Base-by-base conservation (phyloP, 169 alveolate species). In the Theileria equi region DNA sequence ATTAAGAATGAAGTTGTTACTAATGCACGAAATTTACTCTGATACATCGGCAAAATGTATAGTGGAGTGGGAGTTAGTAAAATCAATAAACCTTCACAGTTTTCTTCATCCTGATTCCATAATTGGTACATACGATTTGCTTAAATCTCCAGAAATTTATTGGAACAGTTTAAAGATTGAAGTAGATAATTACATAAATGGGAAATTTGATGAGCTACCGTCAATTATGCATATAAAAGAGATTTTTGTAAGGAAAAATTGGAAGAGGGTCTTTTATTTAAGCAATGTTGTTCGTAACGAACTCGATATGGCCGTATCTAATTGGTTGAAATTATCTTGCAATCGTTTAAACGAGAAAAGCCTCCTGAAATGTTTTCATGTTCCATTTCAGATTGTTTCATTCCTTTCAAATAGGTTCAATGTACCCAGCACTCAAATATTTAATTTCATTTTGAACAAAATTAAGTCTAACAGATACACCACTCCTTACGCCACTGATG, bases 101-200 rank as follows among this genome's bases (percentile, higher is more conserved):
- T 35, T 62, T 13, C 41, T 11, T 4, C 57, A 73, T 17, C 47
- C 23, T 8, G 13, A 54, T 3, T 31, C 3, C 16, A 23, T 60
- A 5, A 60, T 44, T 32, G 76, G 53, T 17, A 26, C 38, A 6
- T 73, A 43, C 36, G 70, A 73, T 17, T 13, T 73, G 53, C 35
- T 28, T 25, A 23, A 7, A n/a, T 26, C 25, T 0, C 36, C 11
- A 21, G 65, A 61, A 23, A 26, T 17, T 0, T 73, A 31, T 29
- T 73, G 83, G 83, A 29, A 62, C 21, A 59, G 61, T 6, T 45
- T 73, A 1, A 66, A 62, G 44, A 8, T 61, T 1, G 67, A 63
- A 49, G 78, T 54, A 23, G 76, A 62, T 6, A 59, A 41, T 0
- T 73, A 73, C 40, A 0, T 49, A n/a, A 29, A 23, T 25, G 35